Percentiles rank a stretch among this genome's conserved stretches.
Conservation (phyloP, 352 stramenopile species). For the Globisporangium takayamanum region DNA sequence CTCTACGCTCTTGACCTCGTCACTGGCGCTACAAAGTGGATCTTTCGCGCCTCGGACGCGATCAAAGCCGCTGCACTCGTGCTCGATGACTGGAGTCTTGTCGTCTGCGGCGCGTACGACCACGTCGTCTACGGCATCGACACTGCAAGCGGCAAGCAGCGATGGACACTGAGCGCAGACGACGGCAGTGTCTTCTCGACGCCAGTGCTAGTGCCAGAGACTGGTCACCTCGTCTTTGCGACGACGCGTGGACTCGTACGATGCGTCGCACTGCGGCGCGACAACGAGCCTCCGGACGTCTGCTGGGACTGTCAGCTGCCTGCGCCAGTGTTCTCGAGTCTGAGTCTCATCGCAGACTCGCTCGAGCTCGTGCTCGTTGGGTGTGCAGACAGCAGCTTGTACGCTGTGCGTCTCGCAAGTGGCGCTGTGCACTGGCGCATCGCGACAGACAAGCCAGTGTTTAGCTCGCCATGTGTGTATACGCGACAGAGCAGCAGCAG, state of each 20-base stretch:
- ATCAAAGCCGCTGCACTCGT: constrained; percentile 52
- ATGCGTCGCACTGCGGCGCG: constrained; percentile 11
- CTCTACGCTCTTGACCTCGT: constrained; percentile 38
- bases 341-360: constrained; percentile 16
- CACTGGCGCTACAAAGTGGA: constrained; percentile 25
- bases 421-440: constrained; percentile 30
- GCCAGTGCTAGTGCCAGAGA: constrained; percentile 18
- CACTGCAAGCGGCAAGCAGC: constrained; percentile 9
- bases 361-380: constrained; percentile 25
- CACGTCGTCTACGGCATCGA: constrained; percentile 36
- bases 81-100: constrained; percentile 29
- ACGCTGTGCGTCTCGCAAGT: constrained; percentile 21
- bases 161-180: constrained; percentile 20
- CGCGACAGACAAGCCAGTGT: constrained; percentile 42
- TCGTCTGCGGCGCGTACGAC: constrained; percentile 49
- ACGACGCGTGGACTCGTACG: constrained; percentile 34
- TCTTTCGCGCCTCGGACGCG: constrained; percentile 23
- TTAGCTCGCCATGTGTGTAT: constrained; percentile 51
- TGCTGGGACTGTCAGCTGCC: constrained; percentile 19
- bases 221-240: constrained; percentile 26
- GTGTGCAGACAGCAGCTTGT: constrained; percentile 43
- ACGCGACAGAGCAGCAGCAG: neutral
- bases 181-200: constrained; percentile 48
- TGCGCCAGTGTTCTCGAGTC: constrained; percentile 49
- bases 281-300: neutral